Evolutionary conservation across 192 early-diverging fungal species (phyloP).

Genomic region (Rhizoclosmatium globosum): DNA sequence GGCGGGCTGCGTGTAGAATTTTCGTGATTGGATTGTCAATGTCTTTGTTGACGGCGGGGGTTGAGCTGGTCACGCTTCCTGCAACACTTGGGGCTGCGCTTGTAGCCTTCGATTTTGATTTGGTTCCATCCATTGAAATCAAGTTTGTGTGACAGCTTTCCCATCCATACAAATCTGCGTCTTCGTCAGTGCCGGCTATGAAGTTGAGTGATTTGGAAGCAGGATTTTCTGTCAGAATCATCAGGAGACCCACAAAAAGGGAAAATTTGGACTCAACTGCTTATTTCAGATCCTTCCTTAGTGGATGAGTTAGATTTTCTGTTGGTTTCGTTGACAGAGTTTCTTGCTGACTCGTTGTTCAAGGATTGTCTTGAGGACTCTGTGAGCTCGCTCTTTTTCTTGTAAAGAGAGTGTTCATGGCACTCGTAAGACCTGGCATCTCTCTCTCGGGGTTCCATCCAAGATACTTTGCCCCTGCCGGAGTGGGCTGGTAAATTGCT

Average conservation of each 20-base stretch:
- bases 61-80: neutral
- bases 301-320: too few relatives aligned
- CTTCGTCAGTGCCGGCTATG: neutral
- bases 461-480: conserved; percentile 23
- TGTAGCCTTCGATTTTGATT: neutral
- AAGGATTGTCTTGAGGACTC: neutral
- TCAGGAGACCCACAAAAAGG: too few relatives aligned
- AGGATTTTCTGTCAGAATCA: neutral
- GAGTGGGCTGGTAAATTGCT: conserved; percentile 46
- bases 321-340: too few relatives aligned
- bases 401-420: conserved; percentile 13
- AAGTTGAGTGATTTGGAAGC: conserved; percentile 12
- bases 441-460: conserved; percentile 41
- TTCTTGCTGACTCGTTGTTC: too few relatives aligned
- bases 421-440: conserved; percentile 14
- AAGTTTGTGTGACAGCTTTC: conserved; percentile 33
- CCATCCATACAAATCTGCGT: conserved; percentile 27
- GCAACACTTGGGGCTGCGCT: neutral
- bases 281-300: too few relatives aligned
- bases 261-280: too few relatives aligned
- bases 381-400: conserved; percentile 5
- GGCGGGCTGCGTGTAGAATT: conserved; percentile 13
- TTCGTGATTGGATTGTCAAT: conserved; percentile 26
- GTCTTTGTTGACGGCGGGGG: neutral
- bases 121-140: conserved; percentile 35